A percentile compares a stretch with the other conserved stretches of the same genome.
phyloP scores from a whole-genome alignment of 2,329 filamentous ascomycete species.

The Aspergillus eucalypticola region DNA sequence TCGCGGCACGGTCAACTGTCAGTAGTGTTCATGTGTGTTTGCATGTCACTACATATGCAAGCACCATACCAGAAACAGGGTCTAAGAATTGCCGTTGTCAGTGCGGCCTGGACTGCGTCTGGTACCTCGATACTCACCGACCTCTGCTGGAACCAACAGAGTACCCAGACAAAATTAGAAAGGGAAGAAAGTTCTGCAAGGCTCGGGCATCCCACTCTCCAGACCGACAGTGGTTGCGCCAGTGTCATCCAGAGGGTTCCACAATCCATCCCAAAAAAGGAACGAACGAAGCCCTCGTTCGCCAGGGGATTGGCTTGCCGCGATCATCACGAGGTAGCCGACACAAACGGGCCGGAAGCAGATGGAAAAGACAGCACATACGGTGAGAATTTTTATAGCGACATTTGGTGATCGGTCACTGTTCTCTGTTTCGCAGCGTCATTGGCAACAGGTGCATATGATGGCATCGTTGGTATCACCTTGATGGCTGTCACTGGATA shows the following conservation, averaged over 20 bases:
- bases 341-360: conserved; percentile 22
- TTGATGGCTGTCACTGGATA: conserved; percentile 11
- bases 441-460: conserved; percentile 20
- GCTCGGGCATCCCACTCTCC: conserved; percentile 5
- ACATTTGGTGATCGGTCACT: conserved; percentile 7
- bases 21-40: not conserved
- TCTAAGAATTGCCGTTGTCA: conserved; percentile 3
- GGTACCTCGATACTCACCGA: conserved; percentile 21
- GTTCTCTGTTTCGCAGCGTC: conserved; percentile 12
- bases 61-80: conserved; percentile 6
- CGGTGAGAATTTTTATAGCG: conserved; percentile 15
- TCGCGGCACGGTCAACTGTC: not conserved
- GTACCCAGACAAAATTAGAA: not conserved
- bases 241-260: conserved; percentile 24
- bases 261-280: conserved; percentile 19
- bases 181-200: conserved; percentile 2
- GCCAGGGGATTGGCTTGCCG: conserved; percentile 17
- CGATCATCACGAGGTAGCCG: conserved; percentile 24
- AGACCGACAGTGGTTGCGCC: conserved; percentile 23
- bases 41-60: conserved; percentile 13
- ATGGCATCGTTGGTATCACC: conserved; percentile 25
- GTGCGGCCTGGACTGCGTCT: conserved; percentile 5
- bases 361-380: conserved; percentile 12
- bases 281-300: conserved; percentile 20
- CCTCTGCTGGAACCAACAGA: conserved; percentile 13